These are phyloP conservation scores for Glebionis coronaria DNA, from an alignment of 129 eudicot species.

Conservation along the genomic window DNA sequence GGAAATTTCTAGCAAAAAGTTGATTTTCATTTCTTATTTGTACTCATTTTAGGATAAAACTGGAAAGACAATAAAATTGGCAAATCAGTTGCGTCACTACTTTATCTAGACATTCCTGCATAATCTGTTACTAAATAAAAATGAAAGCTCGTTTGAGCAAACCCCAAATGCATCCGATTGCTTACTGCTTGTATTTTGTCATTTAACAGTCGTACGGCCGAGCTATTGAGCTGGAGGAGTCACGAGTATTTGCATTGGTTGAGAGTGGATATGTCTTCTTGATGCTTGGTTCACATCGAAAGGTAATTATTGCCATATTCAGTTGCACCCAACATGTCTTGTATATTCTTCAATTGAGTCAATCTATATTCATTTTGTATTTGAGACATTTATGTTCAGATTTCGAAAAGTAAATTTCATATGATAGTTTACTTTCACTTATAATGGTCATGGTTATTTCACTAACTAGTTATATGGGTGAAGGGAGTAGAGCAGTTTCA, in stretches of 20 bases:
- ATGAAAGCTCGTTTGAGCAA: neutral
- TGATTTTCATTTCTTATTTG: constrained; percentile 9
- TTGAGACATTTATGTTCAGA: constrained; percentile 6
- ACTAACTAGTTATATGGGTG: constrained; percentile 32
- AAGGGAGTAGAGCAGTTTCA: constrained; percentile 90
- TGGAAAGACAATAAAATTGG: neutral
- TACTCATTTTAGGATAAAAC: constrained; percentile 7
- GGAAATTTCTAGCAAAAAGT: neutral
- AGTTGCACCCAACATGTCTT: constrained; percentile 7
- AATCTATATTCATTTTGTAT: neutral
- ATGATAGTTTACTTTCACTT: constrained; percentile 7
- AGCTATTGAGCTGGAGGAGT: constrained; percentile 85
- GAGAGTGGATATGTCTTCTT: constrained; percentile 88
- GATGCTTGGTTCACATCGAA: constrained; percentile 88
- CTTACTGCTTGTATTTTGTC: constrained; percentile 11
- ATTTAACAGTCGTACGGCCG: constrained; percentile 78
- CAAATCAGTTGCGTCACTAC: neutral
- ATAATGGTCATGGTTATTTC: neutral
- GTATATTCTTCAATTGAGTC: neutral
- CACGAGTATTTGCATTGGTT: constrained; percentile 79
- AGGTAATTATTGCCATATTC: constrained; percentile 42
- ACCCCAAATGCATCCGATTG: constrained; percentile 10
- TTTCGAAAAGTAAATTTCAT: neutral
- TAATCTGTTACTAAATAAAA: neutral
- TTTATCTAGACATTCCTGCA: neutral